phyloP scores from a whole-genome alignment of 768 basidiomycete genomes.

The Russula sp. region DNA sequence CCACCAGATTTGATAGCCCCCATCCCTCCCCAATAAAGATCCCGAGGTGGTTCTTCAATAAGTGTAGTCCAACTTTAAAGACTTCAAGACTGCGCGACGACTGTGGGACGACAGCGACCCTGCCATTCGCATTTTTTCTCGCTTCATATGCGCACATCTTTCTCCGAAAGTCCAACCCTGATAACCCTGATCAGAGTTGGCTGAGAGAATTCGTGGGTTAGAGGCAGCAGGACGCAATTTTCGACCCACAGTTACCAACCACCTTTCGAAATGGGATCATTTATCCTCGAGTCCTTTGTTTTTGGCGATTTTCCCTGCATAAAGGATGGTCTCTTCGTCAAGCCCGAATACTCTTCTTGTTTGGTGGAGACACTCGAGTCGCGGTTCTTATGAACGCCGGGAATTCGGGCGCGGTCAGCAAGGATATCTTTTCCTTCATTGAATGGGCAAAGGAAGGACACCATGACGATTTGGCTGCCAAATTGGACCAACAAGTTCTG shows the following conservation, averaged over 20 bases:
- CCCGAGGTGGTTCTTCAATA: not conserved
- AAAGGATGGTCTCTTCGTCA: too few species aligned
- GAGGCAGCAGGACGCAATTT: not conserved
- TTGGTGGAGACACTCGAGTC: slow-evolving; percentile 16
- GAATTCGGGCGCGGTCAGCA: not conserved
- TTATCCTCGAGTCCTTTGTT: not conserved
- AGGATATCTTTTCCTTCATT: not conserved
- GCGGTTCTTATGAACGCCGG: slow-evolving; percentile 8
- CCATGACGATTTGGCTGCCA: not conserved
- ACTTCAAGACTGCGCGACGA: too few species aligned
- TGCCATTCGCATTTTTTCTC: not conserved
- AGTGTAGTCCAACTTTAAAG: not conserved
- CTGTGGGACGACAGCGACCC: not conserved
- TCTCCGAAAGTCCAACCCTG: not conserved
- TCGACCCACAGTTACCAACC: too few species aligned
- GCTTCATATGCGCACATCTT: slow-evolving; percentile 1
- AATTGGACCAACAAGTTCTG: not conserved
- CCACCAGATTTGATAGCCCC: not conserved
- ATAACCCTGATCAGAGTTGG: not conserved
- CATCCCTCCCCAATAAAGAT: not conserved
- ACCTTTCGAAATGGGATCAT: not conserved
- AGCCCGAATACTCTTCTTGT: not conserved
- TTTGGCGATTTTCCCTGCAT: not conserved
- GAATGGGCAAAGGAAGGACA: not conserved
- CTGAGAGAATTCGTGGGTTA: not conserved